A percentile compares a stretch with the other conserved stretches of the same genome.
phyloP scores from a whole-genome alignment of 2,329 filamentous ascomycete genomes.

The Chrysoporthe deuterocubensis region DNA sequence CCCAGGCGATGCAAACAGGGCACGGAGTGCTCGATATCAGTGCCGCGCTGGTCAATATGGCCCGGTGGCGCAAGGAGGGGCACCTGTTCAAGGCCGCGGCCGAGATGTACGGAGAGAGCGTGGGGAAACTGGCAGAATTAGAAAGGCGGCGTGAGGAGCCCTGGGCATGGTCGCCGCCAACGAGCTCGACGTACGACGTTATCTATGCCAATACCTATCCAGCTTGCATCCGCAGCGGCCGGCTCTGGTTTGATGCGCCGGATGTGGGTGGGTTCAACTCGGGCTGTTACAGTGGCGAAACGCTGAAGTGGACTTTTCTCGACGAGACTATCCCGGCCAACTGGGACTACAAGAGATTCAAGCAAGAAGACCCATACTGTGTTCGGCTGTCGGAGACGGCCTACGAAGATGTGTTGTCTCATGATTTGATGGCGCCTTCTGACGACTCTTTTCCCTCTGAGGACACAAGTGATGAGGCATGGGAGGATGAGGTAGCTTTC shows the following conservation, averaged over 20 bases:
- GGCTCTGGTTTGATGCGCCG: conserved; percentile 6
- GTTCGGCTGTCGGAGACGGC: conserved; percentile 7
- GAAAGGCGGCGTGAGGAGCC: not conserved
- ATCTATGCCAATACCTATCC: not conserved
- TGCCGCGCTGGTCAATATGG: conserved; percentile 1
- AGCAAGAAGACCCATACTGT: conserved; percentile 7
- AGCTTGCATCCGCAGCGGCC: not conserved
- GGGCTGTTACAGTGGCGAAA: not conserved
- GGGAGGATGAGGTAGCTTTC: conserved; percentile 32
- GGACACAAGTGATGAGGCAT: not conserved
- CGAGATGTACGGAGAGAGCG: not conserved
- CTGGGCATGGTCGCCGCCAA: conserved; percentile 1
- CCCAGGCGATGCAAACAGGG: not conserved
- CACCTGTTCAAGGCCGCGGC: not conserved
- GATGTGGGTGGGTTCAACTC: conserved; percentile 2
- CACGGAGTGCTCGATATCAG: not conserved
- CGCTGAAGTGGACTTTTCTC: not conserved
- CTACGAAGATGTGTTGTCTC: not conserved
- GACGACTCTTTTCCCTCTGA: not conserved
- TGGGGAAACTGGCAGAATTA: not conserved
- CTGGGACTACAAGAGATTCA: conserved; percentile 8
- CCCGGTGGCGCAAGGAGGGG: not conserved
- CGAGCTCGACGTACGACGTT: conserved; percentile 5
- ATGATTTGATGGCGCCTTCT: not conserved
- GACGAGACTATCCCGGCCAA: not conserved